These are phyloP conservation scores for Rhynchospora breviuscula DNA, from an alignment of 176 grass and related monocot genomes.

Conservation along the genomic window DNA sequence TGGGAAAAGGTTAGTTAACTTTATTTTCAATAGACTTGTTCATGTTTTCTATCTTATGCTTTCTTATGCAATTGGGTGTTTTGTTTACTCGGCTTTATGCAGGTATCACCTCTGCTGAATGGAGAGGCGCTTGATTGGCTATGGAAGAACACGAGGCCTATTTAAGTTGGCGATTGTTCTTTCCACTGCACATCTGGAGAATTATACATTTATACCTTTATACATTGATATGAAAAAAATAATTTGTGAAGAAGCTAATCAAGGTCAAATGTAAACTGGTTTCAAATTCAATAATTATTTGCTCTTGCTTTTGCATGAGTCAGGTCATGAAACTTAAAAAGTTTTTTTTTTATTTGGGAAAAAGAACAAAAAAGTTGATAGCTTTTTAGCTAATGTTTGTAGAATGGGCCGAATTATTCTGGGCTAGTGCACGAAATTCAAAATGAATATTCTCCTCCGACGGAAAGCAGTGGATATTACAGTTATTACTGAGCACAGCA, in stretches of 20 bases:
- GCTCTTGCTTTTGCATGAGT: neutral
- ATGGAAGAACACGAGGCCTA: conserved; percentile 66
- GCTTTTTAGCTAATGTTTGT: too few relatives aligned
- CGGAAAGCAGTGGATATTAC: too few relatives aligned
- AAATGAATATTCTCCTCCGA: neutral
- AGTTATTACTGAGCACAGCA: too few relatives aligned
- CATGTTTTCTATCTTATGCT: neutral
- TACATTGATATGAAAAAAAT: neutral
- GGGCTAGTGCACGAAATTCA: neutral
- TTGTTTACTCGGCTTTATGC: conserved; percentile 3
- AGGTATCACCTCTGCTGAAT: conserved; percentile 72
- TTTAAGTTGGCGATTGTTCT: conserved; percentile 14
- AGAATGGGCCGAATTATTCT: neutral
- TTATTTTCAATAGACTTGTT: neutral
- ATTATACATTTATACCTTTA: neutral
- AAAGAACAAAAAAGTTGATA: too few relatives aligned
- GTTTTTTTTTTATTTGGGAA: too few relatives aligned
- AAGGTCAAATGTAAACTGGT: neutral
- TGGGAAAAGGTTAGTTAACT: conserved; percentile 71
- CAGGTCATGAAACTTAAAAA: neutral
- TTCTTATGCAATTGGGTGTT: neutral
- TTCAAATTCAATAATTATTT: neutral
- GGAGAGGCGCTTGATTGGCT: conserved; percentile 65
- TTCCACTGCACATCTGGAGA: neutral
- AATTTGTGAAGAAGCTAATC: neutral